phyloP scores from a whole-genome alignment of 2,329 filamentous ascomycete species.

The Aureobasidium sp. region DNA sequence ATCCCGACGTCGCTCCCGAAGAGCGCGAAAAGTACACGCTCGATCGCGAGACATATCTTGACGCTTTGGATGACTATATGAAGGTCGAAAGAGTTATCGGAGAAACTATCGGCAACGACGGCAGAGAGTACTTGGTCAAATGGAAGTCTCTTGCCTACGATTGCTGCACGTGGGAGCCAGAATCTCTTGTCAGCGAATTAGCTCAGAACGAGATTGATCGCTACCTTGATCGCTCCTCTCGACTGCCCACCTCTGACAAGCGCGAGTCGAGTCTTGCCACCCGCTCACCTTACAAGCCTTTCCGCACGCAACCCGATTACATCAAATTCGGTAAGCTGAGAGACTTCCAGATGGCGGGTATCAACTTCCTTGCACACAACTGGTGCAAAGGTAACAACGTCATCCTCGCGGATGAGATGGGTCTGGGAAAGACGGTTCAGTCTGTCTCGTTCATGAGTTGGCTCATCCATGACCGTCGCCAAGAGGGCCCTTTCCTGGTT shows the following conservation, averaged over 20 bases:
- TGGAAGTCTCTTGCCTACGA: constrained; percentile 85
- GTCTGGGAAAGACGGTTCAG: constrained; percentile 94
- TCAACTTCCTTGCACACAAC: constrained; percentile 94
- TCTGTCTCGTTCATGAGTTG: constrained; percentile 96
- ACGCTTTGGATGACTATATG: constrained; percentile 82
- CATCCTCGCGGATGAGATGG: constrained; percentile 98
- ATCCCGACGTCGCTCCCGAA: constrained; percentile 69
- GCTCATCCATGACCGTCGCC: constrained; percentile 80
- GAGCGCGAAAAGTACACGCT: constrained; percentile 90
- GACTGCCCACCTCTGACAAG: constrained; percentile 72
- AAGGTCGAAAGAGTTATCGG: constrained; percentile 91
- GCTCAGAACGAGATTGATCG: constrained; percentile 88
- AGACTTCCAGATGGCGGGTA: constrained; percentile 84
- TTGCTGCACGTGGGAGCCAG: constrained; percentile 86
- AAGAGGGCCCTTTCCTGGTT: constrained; percentile 92
- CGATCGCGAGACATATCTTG: constrained; percentile 85
- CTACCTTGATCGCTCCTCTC: constrained; percentile 75
- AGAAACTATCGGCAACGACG: constrained; percentile 61
- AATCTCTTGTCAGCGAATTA: constrained; percentile 64
- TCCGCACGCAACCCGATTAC: constrained; percentile 78
- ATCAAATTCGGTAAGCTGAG: constrained; percentile 78
- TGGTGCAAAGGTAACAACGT: constrained; percentile 94
- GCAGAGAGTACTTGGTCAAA: constrained; percentile 83
- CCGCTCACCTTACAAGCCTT: constrained; percentile 61
- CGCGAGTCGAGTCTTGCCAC: constrained; percentile 69